Conservation (phyloP, 164 flowering plant genomes). For the Akebia trifoliata region DNA sequence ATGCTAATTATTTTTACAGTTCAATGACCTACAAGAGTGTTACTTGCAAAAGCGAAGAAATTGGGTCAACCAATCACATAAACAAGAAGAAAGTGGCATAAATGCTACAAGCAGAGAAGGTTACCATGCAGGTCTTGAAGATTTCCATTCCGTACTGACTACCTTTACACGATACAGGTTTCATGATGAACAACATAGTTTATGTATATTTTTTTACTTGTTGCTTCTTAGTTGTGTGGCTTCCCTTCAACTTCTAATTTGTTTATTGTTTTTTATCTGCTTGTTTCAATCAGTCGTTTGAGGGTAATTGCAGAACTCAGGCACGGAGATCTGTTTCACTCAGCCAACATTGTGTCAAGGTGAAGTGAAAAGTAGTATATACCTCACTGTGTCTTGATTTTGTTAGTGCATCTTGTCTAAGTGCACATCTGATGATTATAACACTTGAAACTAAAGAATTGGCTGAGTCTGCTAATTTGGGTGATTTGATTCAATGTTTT, state of each 20-base stretch:
- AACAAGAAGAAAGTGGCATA: constrained; percentile 39
- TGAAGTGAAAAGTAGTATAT: constrained; percentile 21
- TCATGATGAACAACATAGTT: background rate
- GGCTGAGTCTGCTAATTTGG: no score
- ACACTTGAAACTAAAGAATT: no score
- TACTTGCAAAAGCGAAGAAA: constrained; percentile 86
- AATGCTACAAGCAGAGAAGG: constrained; percentile 52
- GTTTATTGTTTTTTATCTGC: background rate
- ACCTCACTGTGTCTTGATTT: no score
- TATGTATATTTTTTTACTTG: background rate
- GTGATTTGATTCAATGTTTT: no score
- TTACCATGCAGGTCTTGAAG: constrained; percentile 71
- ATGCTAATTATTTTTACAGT: constrained; percentile 35
- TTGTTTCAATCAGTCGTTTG: constrained; percentile 58
- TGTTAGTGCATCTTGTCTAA: no score
- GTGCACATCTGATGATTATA: no score
- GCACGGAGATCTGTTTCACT: constrained; percentile 86
- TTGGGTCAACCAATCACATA: constrained; percentile 34
- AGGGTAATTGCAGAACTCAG: constrained; percentile 91
- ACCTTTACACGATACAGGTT: constrained; percentile 92
- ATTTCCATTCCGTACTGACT: constrained; percentile 81
- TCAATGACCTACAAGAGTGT: constrained; percentile 88
- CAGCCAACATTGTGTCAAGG: constrained; percentile 97
- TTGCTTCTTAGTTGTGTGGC: background rate
- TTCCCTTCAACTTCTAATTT: background rate